Evolutionary conservation across 495 filamentous ascomycete species (phyloP).

Genomic region (Penicillium macrosclerotiorum): DNA sequence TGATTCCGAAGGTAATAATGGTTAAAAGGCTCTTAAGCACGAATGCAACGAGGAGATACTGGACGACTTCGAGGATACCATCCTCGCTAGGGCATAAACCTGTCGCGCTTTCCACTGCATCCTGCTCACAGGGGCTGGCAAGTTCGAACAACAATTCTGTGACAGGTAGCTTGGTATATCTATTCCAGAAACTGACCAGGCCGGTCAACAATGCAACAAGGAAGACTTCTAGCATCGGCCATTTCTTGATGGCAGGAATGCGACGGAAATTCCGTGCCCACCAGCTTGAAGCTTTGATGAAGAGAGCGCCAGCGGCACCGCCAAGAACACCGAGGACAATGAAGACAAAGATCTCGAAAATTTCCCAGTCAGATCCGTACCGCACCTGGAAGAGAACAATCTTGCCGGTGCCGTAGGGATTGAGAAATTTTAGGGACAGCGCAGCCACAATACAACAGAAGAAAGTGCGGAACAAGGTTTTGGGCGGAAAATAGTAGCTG

Average conservation of each 20-base stretch:
- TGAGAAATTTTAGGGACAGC: slow-evolving; percentile 86
- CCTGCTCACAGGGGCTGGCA: slow-evolving; percentile 77
- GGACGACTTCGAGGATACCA: slow-evolving; percentile 70
- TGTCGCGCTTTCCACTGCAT: slow-evolving; percentile 51
- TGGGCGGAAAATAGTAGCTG: slow-evolving; percentile 96
- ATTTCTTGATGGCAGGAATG: slow-evolving; percentile 74
- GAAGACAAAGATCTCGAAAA: slow-evolving; percentile 86
- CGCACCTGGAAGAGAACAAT: slow-evolving; percentile 95
- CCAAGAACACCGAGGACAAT: slow-evolving; percentile 82
- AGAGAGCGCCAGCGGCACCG: slow-evolving; percentile 80
- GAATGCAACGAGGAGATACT: slow-evolving; percentile 72
- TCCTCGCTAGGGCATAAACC: slow-evolving; percentile 77
- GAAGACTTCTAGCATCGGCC: slow-evolving; percentile 82
- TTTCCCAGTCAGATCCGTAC: slow-evolving; percentile 89
- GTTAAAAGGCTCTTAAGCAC: slow-evolving; percentile 88
- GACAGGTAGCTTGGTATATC: slow-evolving; percentile 82
- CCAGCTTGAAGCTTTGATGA: slow-evolving; percentile 89
- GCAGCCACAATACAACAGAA: slow-evolving; percentile 96
- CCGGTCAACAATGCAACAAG: slow-evolving; percentile 86
- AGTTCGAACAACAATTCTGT: slow-evolving; percentile 89
- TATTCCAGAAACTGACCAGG: slow-evolving; percentile 87
- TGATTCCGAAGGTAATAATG: slow-evolving; percentile 87
- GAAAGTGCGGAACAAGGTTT: slow-evolving; percentile 96
- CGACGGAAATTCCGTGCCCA: slow-evolving; percentile 90
- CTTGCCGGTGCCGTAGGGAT: slow-evolving; percentile 94